Evolutionary conservation across 306 rosid genomes (phyloP).

Genomic region (Begonia peltatifolia): DNA sequence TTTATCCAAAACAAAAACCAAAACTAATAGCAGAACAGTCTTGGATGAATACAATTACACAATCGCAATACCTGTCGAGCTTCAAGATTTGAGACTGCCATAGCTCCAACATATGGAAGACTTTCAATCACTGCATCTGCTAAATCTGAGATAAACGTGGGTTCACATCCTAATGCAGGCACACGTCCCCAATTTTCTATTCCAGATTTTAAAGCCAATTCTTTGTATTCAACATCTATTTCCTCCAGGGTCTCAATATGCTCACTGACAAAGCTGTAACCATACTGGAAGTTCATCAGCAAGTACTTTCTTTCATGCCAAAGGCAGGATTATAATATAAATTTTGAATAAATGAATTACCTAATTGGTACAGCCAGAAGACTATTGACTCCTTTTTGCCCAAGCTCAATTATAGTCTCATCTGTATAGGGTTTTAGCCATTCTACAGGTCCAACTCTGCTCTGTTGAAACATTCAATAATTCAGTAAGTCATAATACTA

Average conservation of each 20-base stretch:
- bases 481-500: slow-evolving; percentile 4
- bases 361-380: slow-evolving; percentile 96
- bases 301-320: background rate
- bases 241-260: slow-evolving; percentile 97
- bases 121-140: slow-evolving; percentile 98
- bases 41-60: background rate
- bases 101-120: slow-evolving; percentile 96
- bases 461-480: slow-evolving; percentile 37
- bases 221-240: slow-evolving; percentile 96
- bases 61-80: slow-evolving; percentile 74
- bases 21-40: no score
- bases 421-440: slow-evolving; percentile 99
- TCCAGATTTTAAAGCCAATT: slow-evolving; percentile 81
- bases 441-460: slow-evolving; percentile 99
- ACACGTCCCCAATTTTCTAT: slow-evolving; percentile 95
- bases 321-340: background rate
- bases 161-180: slow-evolving; percentile 94
- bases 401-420: slow-evolving; percentile 89
- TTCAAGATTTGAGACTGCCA: slow-evolving; percentile 97
- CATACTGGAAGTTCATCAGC: slow-evolving; percentile 10
- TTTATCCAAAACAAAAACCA: no score
- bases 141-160: slow-evolving; percentile 87
- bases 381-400: slow-evolving; percentile 71
- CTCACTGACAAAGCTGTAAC: slow-evolving; percentile 96
- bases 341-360: slow-evolving; percentile 15